phyloP scores from a whole-genome alignment of 768 basidiomycete species.

The Termitomyces sp. region DNA sequence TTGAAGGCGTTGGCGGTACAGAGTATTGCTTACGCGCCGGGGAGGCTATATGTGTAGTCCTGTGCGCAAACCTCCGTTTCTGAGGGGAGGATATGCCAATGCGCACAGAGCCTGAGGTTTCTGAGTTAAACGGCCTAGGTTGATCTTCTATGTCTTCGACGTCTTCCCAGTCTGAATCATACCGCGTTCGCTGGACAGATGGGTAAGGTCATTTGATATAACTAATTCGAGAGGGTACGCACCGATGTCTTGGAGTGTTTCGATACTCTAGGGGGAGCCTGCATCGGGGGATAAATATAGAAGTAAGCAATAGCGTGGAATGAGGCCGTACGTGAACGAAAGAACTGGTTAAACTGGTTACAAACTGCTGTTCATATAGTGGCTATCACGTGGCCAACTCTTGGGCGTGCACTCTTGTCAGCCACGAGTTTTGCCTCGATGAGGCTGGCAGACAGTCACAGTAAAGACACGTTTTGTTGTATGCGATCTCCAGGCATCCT shows the following conservation, averaged over 20 bases:
- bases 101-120: slow-evolving; percentile 11
- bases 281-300: neutral
- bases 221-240: neutral
- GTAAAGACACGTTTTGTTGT: neutral
- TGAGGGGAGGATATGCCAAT: slow-evolving; percentile 19
- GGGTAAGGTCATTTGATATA: neutral
- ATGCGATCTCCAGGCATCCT: neutral
- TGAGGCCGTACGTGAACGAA: neutral
- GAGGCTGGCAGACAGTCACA: neutral
- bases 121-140: slow-evolving; percentile 6
- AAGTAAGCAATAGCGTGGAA: neutral
- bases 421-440: too few species aligned
- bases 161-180: slow-evolving; percentile 31
- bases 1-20: slow-evolving; percentile 5
- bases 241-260: neutral
- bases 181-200: slow-evolving; percentile 5
- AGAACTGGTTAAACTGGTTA: neutral
- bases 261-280: neutral
- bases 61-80: slow-evolving; percentile 23
- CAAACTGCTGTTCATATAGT: neutral
- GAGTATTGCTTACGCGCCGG: slow-evolving; percentile 15
- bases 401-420: too few species aligned
- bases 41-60: slow-evolving; percentile 18
- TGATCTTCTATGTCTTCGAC: slow-evolving; percentile 17
- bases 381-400: neutral